phyloP scores from a whole-genome alignment of 805 yeast genomes.

The Blastobotrys parvus region DNA sequence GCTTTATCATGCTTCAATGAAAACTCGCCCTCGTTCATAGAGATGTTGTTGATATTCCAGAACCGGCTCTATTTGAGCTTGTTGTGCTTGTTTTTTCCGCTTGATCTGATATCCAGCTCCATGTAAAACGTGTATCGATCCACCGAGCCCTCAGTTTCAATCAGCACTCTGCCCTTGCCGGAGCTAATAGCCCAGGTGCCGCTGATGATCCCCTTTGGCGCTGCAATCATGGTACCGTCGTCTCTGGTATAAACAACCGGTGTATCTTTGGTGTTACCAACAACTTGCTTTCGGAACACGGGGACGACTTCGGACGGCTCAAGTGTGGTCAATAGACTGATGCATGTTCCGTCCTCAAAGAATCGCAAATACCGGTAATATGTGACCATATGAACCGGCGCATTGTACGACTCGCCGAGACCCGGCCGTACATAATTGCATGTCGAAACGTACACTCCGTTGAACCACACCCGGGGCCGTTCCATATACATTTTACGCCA shows the following conservation, averaged over 20 bases:
- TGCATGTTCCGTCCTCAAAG: conserved; percentile 66
- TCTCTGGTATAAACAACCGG: conserved; percentile 8
- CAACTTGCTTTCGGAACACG: conserved; percentile 29
- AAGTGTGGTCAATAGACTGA: conserved; percentile 58
- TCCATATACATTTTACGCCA: conserved; percentile 47
- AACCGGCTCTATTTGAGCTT: conserved; percentile 66
- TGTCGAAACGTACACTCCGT: conserved; percentile 79
- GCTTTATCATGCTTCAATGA: conserved; percentile 65
- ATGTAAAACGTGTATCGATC: conserved; percentile 57
- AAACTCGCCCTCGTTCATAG: conserved; percentile 43
- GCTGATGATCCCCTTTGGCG: conserved; percentile 29
- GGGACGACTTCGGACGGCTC: conserved; percentile 68
- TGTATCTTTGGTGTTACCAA: neutral
- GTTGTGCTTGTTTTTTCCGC: conserved; percentile 58
- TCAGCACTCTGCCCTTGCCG: conserved; percentile 42
- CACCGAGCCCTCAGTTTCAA: conserved; percentile 51
- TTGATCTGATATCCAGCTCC: conserved; percentile 46
- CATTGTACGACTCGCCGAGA: conserved; percentile 58
- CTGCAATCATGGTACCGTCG: conserved; percentile 13
- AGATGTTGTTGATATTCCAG: conserved; percentile 46
- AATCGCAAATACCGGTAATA: conserved; percentile 83
- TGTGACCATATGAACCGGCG: conserved; percentile 76
- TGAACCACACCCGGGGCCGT: conserved; percentile 70
- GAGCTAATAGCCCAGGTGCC: conserved; percentile 54
- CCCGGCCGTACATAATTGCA: conserved; percentile 83